These are phyloP conservation scores for Leccinum aurantiacum DNA, from an alignment of 768 basidiomycete genomes.

Conservation along the genomic window DNA sequence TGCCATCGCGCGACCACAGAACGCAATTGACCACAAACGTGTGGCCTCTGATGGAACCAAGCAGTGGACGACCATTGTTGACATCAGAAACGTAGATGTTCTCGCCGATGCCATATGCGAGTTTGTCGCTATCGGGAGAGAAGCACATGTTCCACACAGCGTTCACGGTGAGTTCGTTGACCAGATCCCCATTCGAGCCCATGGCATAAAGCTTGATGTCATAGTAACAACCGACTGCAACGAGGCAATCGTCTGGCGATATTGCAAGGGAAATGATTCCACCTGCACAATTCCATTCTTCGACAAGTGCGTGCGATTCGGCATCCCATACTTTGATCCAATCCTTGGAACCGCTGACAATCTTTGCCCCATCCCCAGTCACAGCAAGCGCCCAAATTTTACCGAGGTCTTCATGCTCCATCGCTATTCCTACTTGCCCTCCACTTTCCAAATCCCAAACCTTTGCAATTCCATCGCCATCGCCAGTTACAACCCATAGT, in stretches of 20 bases:
- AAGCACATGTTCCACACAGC: background rate
- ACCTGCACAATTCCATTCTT: background rate
- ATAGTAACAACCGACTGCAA: background rate
- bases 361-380: background rate
- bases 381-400: background rate
- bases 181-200: background rate
- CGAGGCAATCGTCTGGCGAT: background rate
- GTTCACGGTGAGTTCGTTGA: background rate
- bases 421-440: background rate
- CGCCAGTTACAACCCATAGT: slow-evolving; percentile 4
- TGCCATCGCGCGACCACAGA: no score
- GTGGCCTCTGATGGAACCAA: background rate
- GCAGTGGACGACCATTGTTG: background rate
- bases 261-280: background rate
- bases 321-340: background rate
- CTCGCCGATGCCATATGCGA: background rate
- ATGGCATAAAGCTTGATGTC: background rate
- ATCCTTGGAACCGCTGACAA: background rate
- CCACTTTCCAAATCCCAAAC: slow-evolving; percentile 11
- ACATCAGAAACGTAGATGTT: background rate
- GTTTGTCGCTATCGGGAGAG: background rate
- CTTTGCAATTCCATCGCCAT: background rate
- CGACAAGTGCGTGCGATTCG: background rate
- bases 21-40: no score
- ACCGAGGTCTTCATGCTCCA: background rate